Percentiles rank a stretch among this genome's conserved stretches.
Evolutionary conservation across 2,329 filamentous ascomycete species (phyloP).

Genomic region (Coniochaeta sp.): DNA sequence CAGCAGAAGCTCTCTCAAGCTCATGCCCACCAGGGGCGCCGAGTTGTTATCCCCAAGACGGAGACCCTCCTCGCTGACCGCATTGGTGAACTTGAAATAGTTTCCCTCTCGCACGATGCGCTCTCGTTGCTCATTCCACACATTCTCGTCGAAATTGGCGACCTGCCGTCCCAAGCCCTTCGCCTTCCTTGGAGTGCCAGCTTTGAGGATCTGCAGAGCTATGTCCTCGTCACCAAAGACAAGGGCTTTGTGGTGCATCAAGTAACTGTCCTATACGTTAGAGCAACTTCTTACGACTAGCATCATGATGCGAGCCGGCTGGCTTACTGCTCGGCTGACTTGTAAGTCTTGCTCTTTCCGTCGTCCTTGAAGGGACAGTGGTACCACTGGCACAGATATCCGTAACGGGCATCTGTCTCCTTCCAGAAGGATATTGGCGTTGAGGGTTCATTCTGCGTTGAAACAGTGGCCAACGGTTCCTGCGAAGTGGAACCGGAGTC

Average conservation of each 20-base stretch:
- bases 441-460: too few species aligned
- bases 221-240: conserved; percentile 37
- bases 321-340: conserved; percentile 44
- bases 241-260: conserved; percentile 48
- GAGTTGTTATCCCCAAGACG: background rate
- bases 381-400: conserved; percentile 61
- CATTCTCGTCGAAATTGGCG: conserved; percentile 37
- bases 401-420: conserved; percentile 36
- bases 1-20: conserved; percentile 30
- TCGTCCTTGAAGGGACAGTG: conserved; percentile 38
- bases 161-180: conserved; percentile 51
- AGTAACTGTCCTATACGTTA: conserved; percentile 29
- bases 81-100: conserved; percentile 50
- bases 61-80: conserved; percentile 16
- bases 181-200: conserved; percentile 36
- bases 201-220: conserved; percentile 41
- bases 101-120: conserved; percentile 52
- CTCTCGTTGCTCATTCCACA: conserved; percentile 45
- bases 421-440: conserved; percentile 38
- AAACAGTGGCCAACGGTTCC: too few species aligned
- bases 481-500: too few species aligned
- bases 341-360: conserved; percentile 30
- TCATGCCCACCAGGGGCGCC: conserved; percentile 31
- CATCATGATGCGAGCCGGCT: background rate
- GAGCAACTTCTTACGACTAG: background rate